These are phyloP conservation scores for Zygosaccharomyces bisporus DNA, from an alignment of 805 yeast species.

Conservation along the genomic window DNA sequence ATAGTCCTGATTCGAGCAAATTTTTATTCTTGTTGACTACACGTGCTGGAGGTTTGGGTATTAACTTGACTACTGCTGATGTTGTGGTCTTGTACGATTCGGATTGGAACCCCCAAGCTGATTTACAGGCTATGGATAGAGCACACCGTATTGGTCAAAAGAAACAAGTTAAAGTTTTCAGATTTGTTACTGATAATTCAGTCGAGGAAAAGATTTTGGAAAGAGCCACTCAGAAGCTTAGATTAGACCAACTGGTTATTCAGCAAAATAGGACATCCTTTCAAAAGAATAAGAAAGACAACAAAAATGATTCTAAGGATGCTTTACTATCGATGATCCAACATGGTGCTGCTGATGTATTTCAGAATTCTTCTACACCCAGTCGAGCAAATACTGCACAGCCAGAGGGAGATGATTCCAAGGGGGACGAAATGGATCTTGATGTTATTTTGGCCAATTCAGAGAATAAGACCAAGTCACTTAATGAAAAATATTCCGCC, in stretches of 20 bases:
- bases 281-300: constrained; percentile 28
- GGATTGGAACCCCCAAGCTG: constrained; percentile 90
- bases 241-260: constrained; percentile 77
- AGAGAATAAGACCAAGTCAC: constrained; percentile 57
- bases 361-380: constrained; percentile 23
- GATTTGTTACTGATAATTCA: constrained; percentile 77
- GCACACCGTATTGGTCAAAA: constrained; percentile 87
- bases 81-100: constrained; percentile 72
- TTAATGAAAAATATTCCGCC: constrained; percentile 60
- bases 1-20: constrained; percentile 67
- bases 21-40: constrained; percentile 76
- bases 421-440: constrained; percentile 48
- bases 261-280: constrained; percentile 59
- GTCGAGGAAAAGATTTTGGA: constrained; percentile 80
- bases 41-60: constrained; percentile 89
- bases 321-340: constrained; percentile 80
- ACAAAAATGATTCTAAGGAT: constrained; percentile 49
- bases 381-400: constrained; percentile 28
- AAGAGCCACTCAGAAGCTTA: constrained; percentile 73
- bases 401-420: constrained; percentile 30
- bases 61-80: constrained; percentile 77
- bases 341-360: constrained; percentile 71
- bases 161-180: constrained; percentile 73
- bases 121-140: constrained; percentile 85
- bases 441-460: constrained; percentile 59